Percentiles rank a stretch among this genome's conserved stretches.
Evolutionary conservation across 768 basidiomycete genomes (phyloP).

Genomic region (Rhodotorula kratochvilovae): DNA sequence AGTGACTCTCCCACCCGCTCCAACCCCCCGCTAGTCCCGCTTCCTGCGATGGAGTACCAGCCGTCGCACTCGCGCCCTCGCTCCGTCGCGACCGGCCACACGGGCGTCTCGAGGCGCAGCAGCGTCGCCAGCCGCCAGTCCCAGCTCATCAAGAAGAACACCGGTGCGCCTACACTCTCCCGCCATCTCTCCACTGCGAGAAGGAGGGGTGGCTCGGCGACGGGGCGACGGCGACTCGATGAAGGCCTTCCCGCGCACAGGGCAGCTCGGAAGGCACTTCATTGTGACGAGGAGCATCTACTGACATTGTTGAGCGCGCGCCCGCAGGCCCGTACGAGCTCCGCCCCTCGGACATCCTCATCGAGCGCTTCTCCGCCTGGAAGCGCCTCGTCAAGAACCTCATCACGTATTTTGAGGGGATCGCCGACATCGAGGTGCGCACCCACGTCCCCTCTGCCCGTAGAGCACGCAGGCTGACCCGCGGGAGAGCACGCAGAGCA

Average conservation of each 20-base stretch:
- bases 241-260: accelerated
- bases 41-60: slow-evolving; percentile 16
- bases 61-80: slow-evolving; percentile 15
- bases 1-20: not conserved
- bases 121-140: slow-evolving; percentile 74
- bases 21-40: too few species aligned
- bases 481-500: slow-evolving; percentile 52
- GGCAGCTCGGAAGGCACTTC: not conserved
- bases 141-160: slow-evolving; percentile 90
- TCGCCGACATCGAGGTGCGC: slow-evolving; percentile 71
- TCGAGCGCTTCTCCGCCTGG: slow-evolving; percentile 59
- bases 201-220: too few species aligned
- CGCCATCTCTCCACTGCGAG: too few species aligned
- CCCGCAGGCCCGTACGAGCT: slow-evolving; percentile 48
- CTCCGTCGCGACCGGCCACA: slow-evolving; percentile 17
- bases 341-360: slow-evolving; percentile 88
- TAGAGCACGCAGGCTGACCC: not conserved
- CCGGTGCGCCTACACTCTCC: slow-evolving; percentile 44
- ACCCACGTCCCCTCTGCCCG: not conserved
- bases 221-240: not conserved
- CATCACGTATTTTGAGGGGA: slow-evolving; percentile 48
- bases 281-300: not conserved
- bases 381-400: slow-evolving; percentile 43
- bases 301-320: not conserved
- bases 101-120: slow-evolving; percentile 57